Evolutionary conservation across 2,329 filamentous ascomycete genomes (phyloP).

Genomic region (Botrytis porri): DNA sequence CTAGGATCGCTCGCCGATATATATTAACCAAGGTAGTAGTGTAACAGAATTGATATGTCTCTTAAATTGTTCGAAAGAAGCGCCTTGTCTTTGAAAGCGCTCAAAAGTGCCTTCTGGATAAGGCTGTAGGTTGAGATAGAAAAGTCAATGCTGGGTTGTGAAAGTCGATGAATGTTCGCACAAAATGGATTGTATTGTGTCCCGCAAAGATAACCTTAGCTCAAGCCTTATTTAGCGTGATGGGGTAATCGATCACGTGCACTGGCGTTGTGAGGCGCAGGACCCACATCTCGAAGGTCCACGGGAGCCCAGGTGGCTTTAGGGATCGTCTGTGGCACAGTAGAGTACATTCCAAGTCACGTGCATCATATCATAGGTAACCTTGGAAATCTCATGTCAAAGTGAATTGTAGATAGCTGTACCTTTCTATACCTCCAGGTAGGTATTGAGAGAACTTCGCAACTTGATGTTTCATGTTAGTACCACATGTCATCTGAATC

Average conservation of each 20-base stretch:
- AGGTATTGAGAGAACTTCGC: background rate
- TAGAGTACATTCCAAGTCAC: background rate
- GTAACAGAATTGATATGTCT: background rate
- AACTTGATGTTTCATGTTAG: background rate
- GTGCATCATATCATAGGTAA: background rate
- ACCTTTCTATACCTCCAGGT: too few species aligned
- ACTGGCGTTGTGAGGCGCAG: background rate
- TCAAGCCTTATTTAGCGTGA: background rate
- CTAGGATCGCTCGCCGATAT: background rate
- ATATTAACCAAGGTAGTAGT: background rate
- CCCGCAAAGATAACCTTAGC: slow-evolving; percentile 6
- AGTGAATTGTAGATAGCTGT: background rate
- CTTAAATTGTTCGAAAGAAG: background rate
- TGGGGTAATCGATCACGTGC: slow-evolving; percentile 5
- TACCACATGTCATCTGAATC: background rate
- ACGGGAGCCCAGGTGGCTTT: too few species aligned
- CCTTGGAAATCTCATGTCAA: background rate
- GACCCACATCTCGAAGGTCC: background rate
- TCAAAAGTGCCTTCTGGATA: background rate
- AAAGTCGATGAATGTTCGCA: background rate
- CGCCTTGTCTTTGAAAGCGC: background rate
- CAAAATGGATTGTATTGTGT: background rate
- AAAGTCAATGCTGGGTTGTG: background rate
- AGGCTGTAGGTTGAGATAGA: background rate
- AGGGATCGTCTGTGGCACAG: background rate